Percentiles rank a stretch among this genome's conserved stretches.
Conservation (phyloP, 140 eudicot genomes). For the Flaveria floridana region DNA sequence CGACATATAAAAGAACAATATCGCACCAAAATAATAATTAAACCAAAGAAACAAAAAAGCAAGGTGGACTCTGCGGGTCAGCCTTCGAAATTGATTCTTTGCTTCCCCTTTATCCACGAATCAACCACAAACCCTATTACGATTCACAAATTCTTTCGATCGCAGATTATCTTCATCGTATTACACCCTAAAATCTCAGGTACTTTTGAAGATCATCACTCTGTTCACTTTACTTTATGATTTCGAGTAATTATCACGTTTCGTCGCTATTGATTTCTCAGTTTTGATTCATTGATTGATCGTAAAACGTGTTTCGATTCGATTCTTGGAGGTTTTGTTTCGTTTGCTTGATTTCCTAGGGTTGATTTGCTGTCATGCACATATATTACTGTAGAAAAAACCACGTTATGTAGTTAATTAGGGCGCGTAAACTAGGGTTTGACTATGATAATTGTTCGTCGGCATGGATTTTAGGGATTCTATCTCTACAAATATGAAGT, state of each 20-base stretch:
- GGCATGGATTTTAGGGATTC: slow-evolving; percentile 21
- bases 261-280: slow-evolving; percentile 12
- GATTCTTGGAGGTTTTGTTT: background rate
- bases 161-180: background rate
- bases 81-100: slow-evolving; percentile 21
- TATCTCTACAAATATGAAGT: background rate
- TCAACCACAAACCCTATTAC: slow-evolving; percentile 26
- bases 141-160: slow-evolving; percentile 4
- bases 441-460: slow-evolving; percentile 4
- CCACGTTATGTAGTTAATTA: slow-evolving; percentile 19
- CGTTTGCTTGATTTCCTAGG: background rate
- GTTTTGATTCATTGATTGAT: slow-evolving; percentile 21
- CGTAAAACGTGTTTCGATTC: slow-evolving; percentile 15
- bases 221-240: slow-evolving; percentile 8
- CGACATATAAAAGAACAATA: slow-evolving; percentile 12
- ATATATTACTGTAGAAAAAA: slow-evolving; percentile 17
- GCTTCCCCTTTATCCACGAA: slow-evolving; percentile 9
- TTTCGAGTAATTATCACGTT: slow-evolving; percentile 3
- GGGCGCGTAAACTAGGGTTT: slow-evolving; percentile 38
- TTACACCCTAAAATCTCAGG: slow-evolving; percentile 18
- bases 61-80: slow-evolving; percentile 30
- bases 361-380: background rate
- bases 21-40: background rate
- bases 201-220: slow-evolving; percentile 23
- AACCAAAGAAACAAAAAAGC: slow-evolving; percentile 20